Evolutionary conservation across 306 rosid species (phyloP).

Genomic region (Abrus precatorius): DNA sequence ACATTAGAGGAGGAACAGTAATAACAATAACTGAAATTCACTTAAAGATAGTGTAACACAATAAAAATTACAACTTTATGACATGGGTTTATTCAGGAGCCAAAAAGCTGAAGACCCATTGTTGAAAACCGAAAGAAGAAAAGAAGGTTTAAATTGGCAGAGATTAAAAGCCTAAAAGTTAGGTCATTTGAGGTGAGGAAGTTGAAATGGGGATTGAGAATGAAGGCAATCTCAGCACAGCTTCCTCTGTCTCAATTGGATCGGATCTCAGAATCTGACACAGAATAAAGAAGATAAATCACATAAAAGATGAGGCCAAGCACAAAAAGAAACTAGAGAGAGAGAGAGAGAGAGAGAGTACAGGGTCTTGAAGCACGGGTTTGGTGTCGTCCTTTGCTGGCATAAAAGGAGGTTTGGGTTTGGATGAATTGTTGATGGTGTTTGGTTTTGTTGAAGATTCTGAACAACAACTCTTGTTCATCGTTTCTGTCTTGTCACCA

Average conservation of each 20-base stretch:
- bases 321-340: not conserved
- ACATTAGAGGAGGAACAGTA: slow-evolving; percentile 3
- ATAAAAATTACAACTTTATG: slow-evolving; percentile 32
- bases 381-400: slow-evolving; percentile 93
- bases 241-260: slow-evolving; percentile 91
- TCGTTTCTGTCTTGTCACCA: slow-evolving; percentile 26
- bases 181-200: slow-evolving; percentile 37
- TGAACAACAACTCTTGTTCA: slow-evolving; percentile 56
- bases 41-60: not conserved
- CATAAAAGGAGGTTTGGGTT: slow-evolving; percentile 68
- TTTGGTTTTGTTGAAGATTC: slow-evolving; percentile 55
- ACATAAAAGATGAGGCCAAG: not conserved
- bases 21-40: slow-evolving; percentile 18
- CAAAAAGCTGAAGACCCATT: not conserved
- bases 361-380: slow-evolving; percentile 91
- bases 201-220: slow-evolving; percentile 53
- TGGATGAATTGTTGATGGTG: slow-evolving; percentile 36
- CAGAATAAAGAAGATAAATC: slow-evolving; percentile 21
- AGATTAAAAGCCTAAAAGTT: not conserved
- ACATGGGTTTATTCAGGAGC: not conserved
- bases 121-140: slow-evolving; percentile 11
- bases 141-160: not conserved
- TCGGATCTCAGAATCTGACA: slow-evolving; percentile 85
- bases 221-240: slow-evolving; percentile 79
- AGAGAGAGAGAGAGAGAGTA: slow-evolving; percentile 39